A percentile compares a stretch with the other conserved stretches of the same genome.
These are phyloP conservation scores for Naganishia albida DNA, from an alignment of 1,284 basidiomycete genomes.

Conservation along the genomic window DNA sequence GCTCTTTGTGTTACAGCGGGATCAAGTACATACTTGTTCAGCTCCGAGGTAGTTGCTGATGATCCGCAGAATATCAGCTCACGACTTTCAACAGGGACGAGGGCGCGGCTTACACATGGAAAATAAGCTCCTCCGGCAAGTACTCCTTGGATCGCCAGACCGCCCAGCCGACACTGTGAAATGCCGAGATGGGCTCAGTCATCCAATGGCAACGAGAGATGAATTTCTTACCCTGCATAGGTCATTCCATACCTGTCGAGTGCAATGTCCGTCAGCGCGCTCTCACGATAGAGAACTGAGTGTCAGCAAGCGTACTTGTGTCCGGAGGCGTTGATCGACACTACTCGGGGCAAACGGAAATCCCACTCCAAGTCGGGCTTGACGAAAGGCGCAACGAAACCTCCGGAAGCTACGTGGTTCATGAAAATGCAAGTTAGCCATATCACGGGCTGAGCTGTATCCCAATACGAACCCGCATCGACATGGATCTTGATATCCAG, in stretches of 20 bases:
- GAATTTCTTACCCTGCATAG: constrained; percentile 38
- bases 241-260: constrained; percentile 37
- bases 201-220: too few relatives aligned
- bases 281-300: background rate
- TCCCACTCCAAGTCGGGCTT: constrained; percentile 48
- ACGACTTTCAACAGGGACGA: background rate
- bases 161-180: constrained; percentile 44
- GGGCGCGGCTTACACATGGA: constrained; percentile 40
- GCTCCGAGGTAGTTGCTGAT: constrained; percentile 40
- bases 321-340: constrained; percentile 49
- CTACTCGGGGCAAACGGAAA: constrained; percentile 50
- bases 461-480: constrained; percentile 21
- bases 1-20: background rate
- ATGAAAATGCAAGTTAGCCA: background rate
- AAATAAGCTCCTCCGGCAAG: constrained; percentile 50
- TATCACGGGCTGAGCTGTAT: background rate
- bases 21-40: constrained; percentile 31
- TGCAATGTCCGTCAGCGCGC: background rate
- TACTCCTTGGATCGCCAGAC: constrained; percentile 46
- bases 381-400: constrained; percentile 52
- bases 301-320: constrained; percentile 38
- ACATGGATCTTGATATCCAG: constrained; percentile 49
- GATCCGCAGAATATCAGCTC: constrained; percentile 12
- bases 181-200: too few relatives aligned
- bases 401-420: constrained; percentile 40